Evolutionary conservation across 441 rosid genomes (phyloP).

Genomic region (Adansonia grandidieri): DNA sequence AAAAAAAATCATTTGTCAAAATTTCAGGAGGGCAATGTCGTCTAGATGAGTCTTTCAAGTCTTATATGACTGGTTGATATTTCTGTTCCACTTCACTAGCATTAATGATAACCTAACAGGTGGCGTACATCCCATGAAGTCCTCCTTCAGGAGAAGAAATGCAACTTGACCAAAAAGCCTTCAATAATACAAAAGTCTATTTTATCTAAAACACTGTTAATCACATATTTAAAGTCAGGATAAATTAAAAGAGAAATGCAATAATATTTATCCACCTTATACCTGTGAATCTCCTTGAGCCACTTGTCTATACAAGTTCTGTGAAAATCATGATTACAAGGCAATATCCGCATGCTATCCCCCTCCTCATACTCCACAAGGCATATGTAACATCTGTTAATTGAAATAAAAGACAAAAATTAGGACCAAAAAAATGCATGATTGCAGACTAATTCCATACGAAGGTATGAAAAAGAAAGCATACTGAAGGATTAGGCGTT

Average conservation of each 20-base stretch:
- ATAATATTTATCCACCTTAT: constrained; percentile 24
- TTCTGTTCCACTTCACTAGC: not conserved
- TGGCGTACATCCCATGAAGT: not conserved
- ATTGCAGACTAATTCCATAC: not conserved
- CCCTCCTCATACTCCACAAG: constrained; percentile 97
- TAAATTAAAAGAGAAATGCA: not conserved
- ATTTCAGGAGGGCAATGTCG: not conserved
- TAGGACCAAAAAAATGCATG: constrained; percentile 1
- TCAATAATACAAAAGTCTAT: not conserved
- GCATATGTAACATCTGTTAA: constrained; percentile 89
- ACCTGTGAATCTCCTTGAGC: constrained; percentile 99
- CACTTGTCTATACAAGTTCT: constrained; percentile 87
- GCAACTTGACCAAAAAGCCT: not conserved
- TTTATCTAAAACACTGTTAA: constrained; percentile 3
- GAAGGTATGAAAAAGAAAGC: not conserved
- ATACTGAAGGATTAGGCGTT: not conserved
- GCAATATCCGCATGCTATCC: constrained; percentile 79
- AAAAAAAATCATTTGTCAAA: not conserved
- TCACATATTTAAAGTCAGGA: constrained; percentile 1
- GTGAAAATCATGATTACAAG: constrained; percentile 93
- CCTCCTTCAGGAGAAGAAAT: constrained; percentile 2
- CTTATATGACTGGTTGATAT: not conserved
- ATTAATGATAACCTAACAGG: not conserved
- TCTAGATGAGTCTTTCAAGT: not conserved
- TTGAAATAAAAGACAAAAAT: constrained; percentile 12